Conservation (phyloP, 305 asterid genomes). For the Andrographis paniculata region DNA sequence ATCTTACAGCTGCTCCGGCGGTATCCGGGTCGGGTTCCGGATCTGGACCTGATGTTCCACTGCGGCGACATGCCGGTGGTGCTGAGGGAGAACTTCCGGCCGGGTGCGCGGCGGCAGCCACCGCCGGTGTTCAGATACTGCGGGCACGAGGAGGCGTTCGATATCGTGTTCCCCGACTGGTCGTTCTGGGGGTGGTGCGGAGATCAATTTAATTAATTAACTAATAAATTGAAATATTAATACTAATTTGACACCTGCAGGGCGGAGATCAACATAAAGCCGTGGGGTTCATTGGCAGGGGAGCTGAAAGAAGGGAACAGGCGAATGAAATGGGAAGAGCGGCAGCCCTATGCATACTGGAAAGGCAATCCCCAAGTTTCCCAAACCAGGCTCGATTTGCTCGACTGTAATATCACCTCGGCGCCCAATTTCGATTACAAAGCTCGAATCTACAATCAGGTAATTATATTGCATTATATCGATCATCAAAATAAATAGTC, state of each 20-base stretch:
- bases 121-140: slow-evolving; percentile 53
- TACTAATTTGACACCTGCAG: not conserved
- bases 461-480: slow-evolving; percentile 13
- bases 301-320: slow-evolving; percentile 39
- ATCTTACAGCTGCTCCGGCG: slow-evolving; percentile 46
- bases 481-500: no score
- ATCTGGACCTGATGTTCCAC: slow-evolving; percentile 52
- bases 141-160: slow-evolving; percentile 29
- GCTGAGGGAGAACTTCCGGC: slow-evolving; percentile 7
- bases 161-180: slow-evolving; percentile 67
- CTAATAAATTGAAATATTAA: not conserved
- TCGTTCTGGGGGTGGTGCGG: slow-evolving; percentile 79
- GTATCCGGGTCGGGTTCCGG: slow-evolving; percentile 61
- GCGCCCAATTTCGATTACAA: slow-evolving; percentile 48
- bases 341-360: slow-evolving; percentile 65
- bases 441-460: slow-evolving; percentile 49
- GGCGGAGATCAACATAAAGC: slow-evolving; percentile 42
- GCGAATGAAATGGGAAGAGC: slow-evolving; percentile 37
- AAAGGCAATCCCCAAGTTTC: slow-evolving; percentile 49
- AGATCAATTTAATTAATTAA: not conserved
- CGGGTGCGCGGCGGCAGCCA: slow-evolving; percentile 8
- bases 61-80: slow-evolving; percentile 43
- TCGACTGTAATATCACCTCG: slow-evolving; percentile 46
- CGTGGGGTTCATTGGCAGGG: slow-evolving; percentile 37
- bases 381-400: slow-evolving; percentile 33